These are phyloP conservation scores for Ophiosphaerella korrae DNA, from an alignment of 2,329 filamentous ascomycete genomes.

Conservation along the genomic window DNA sequence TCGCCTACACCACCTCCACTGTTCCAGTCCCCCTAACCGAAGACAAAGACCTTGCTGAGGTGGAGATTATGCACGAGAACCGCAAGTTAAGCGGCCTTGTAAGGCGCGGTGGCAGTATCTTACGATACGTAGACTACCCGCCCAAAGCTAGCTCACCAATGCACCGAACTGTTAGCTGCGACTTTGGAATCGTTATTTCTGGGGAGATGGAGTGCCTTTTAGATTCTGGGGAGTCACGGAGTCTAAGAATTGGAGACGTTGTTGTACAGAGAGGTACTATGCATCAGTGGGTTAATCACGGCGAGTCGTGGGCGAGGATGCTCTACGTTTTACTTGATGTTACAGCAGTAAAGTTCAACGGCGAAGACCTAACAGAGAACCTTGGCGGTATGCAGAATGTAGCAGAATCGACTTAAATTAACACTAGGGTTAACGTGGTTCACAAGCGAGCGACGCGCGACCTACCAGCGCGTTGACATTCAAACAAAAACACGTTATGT, in stretches of 20 bases:
- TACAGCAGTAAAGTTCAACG: constrained; percentile 8
- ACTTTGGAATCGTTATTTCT: constrained; percentile 35
- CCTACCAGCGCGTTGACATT: no score
- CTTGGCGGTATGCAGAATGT: constrained; percentile 11
- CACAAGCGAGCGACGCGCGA: no score
- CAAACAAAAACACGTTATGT: no score
- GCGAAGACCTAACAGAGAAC: constrained; percentile 12
- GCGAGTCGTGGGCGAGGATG: constrained; percentile 19
- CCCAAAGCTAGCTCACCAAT: constrained; percentile 23
- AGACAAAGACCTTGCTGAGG: constrained; percentile 49
- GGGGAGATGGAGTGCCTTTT: constrained; percentile 30
- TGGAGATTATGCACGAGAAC: constrained; percentile 49
- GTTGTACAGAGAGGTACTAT: constrained; percentile 33
- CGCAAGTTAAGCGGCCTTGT: constrained; percentile 51
- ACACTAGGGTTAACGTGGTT: no score
- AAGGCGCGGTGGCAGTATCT: constrained; percentile 49
- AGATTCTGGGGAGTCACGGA: constrained; percentile 29
- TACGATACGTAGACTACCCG: constrained; percentile 36
- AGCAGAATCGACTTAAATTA: no score
- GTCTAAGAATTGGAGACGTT: constrained; percentile 26
- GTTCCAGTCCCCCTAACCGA: constrained; percentile 50
- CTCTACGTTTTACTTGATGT: constrained; percentile 16
- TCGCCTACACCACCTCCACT: constrained; percentile 47
- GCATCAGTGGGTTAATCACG: constrained; percentile 26
- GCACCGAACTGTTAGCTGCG: constrained; percentile 34